Conservation (phyloP, 2,329 filamentous ascomycete species). For the Ceratocystis eucalypticola region DNA sequence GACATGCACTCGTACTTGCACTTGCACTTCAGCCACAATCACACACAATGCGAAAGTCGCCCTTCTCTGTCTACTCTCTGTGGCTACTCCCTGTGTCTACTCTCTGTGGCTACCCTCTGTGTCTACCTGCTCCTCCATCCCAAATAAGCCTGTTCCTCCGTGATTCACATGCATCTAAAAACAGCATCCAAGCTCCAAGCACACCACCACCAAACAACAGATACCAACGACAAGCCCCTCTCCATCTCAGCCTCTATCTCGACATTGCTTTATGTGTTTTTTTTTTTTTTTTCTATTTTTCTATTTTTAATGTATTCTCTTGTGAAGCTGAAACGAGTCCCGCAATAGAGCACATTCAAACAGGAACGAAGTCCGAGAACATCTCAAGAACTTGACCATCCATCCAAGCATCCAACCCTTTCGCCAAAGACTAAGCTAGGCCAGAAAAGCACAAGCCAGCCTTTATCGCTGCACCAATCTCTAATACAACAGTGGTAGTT, state of each 20-base stretch:
- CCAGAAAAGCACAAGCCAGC: not conserved
- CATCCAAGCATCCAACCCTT: not conserved
- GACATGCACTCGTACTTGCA: too few species aligned
- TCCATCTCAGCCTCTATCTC: not conserved
- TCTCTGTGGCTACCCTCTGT: too few species aligned
- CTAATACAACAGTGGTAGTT: not conserved
- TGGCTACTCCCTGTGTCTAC: too few species aligned
- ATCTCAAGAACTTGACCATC: not conserved
- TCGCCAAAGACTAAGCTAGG: not conserved
- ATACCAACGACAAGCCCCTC: not conserved
- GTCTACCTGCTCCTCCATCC: not conserved
- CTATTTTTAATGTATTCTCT: not conserved
- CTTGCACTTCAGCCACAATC: too few species aligned
- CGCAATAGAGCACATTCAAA: not conserved
- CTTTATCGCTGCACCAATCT: not conserved
- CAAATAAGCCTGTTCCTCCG: not conserved
- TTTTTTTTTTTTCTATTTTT: not conserved
- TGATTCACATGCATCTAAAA: conserved; percentile 10
- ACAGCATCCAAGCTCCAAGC: not conserved
- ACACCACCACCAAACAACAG: not conserved
- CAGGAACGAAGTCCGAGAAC: not conserved
- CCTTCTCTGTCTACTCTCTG: not conserved
- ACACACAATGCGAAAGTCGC: not conserved
- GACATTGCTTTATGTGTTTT: not conserved
- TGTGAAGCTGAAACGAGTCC: not conserved